Conservation (phyloP, 1,284 basidiomycete species). For the Peniophora sp. region DNA sequence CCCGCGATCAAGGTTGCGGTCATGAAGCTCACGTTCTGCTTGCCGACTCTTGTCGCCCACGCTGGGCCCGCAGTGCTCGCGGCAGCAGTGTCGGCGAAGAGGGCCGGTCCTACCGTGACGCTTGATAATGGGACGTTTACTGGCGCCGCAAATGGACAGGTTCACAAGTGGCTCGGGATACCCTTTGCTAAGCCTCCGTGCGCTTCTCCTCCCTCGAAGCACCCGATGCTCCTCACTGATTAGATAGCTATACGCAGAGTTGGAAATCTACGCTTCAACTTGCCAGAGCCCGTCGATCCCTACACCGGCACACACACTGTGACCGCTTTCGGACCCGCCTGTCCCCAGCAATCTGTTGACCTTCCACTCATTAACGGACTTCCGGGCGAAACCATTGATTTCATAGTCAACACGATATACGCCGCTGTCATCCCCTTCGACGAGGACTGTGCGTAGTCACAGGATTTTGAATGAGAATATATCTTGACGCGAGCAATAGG, state of each 20-base stretch:
- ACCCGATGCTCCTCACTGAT: too few relatives aligned
- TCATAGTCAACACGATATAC: not conserved
- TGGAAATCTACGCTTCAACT: conserved; percentile 2
- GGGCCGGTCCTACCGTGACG: conserved; percentile 6
- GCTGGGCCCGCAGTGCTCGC: too few relatives aligned
- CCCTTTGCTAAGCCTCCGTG: conserved; percentile 41
- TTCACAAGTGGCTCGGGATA: conserved; percentile 39
- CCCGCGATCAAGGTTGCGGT: too few relatives aligned
- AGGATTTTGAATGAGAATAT: not conserved
- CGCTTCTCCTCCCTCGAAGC: conserved; percentile 5
- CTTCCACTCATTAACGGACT: not conserved
- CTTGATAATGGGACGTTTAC: conserved; percentile 14
- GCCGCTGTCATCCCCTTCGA: not conserved
- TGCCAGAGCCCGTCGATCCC: not conserved
- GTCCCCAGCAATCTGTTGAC: not conserved
- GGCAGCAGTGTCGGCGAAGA: too few relatives aligned
- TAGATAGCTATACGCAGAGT: not conserved
- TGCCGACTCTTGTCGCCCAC: too few relatives aligned
- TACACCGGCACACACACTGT: conserved; percentile 2
- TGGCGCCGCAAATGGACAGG: conserved; percentile 10
- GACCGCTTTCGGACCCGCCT: not conserved
- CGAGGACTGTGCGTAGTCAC: conserved; percentile 1
- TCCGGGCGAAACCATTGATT: not conserved
- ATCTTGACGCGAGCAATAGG: not conserved
- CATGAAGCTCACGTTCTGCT: too few relatives aligned